A percentile compares a stretch with the other conserved stretches of the same genome.
Conservation (phyloP, 768 basidiomycete species). For the Boletus patriciae region DNA sequence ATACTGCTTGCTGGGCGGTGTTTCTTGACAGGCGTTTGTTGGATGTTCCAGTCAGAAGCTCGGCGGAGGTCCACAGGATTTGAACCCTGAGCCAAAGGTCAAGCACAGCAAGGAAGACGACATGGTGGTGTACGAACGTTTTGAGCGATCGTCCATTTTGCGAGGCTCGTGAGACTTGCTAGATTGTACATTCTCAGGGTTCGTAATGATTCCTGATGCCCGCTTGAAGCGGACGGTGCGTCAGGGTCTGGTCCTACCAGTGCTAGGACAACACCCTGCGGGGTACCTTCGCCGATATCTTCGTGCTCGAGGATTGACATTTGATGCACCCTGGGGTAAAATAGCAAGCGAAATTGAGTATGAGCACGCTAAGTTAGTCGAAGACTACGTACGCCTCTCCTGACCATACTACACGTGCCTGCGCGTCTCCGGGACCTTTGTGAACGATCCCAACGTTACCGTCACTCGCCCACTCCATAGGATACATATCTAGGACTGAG, state of each 20-base stretch:
- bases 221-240: conserved; percentile 37
- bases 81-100: conserved; percentile 42
- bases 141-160: conserved; percentile 69
- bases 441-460: conserved; percentile 42
- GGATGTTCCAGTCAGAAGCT: conserved; percentile 50
- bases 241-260: conserved; percentile 67
- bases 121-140: conserved; percentile 44
- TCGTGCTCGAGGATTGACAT: conserved; percentile 71
- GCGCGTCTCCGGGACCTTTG: conserved; percentile 72
- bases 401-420: conserved; percentile 64
- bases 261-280: conserved; percentile 74
- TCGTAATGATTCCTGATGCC: conserved; percentile 56
- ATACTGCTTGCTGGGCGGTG: conserved; percentile 58
- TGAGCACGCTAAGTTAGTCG: not conserved
- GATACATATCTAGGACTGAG: conserved; percentile 81
- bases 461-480: conserved; percentile 57
- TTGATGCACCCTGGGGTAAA: conserved; percentile 61
- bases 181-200: conserved; percentile 82
- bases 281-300: conserved; percentile 53
- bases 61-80: conserved; percentile 61
- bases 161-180: conserved; percentile 69
- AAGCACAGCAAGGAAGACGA: conserved; percentile 4
- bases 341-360: not conserved
- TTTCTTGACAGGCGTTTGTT: conserved; percentile 45
- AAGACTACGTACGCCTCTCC: conserved; percentile 65